A percentile compares a stretch with the other conserved stretches of the same genome.
These are phyloP conservation scores for Tilletia setariae DNA, from an alignment of 1,284 basidiomycete species.

Conservation along the genomic window DNA sequence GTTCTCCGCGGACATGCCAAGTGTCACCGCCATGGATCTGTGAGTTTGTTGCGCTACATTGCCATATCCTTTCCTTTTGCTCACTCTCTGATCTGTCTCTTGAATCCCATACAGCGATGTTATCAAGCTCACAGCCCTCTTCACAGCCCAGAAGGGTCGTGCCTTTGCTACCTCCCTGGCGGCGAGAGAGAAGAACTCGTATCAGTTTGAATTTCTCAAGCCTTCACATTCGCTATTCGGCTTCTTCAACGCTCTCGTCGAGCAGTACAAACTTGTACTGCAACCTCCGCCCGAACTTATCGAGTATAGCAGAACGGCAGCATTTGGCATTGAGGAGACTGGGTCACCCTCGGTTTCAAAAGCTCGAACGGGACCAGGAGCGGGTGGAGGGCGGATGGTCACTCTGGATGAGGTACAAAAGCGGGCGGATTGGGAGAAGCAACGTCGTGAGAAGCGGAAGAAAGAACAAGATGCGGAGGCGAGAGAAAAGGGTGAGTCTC, in stretches of 20 bases:
- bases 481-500: constrained; percentile 31
- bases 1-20: constrained; percentile 84
- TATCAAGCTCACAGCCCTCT: constrained; percentile 76
- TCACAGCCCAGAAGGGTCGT: constrained; percentile 86
- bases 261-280: constrained; percentile 89
- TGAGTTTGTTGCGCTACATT: constrained; percentile 58
- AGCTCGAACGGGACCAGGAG: constrained; percentile 25
- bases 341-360: not conserved
- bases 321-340: not conserved
- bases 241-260: constrained; percentile 94
- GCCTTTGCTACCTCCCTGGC: constrained; percentile 81
- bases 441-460: constrained; percentile 77
- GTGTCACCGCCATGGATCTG: constrained; percentile 85
- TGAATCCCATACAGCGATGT: constrained; percentile 54
- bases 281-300: constrained; percentile 74
- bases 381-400: constrained; percentile 60
- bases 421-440: constrained; percentile 83
- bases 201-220: constrained; percentile 95
- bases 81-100: constrained; percentile 30
- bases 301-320: constrained; percentile 56
- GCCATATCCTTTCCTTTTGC: constrained; percentile 12
- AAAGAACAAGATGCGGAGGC: constrained; percentile 84
- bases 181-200: constrained; percentile 85
- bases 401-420: constrained; percentile 72
- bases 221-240: constrained; percentile 93